Conservation (phyloP, 805 yeast genomes). For the Saturnispora dispora region DNA sequence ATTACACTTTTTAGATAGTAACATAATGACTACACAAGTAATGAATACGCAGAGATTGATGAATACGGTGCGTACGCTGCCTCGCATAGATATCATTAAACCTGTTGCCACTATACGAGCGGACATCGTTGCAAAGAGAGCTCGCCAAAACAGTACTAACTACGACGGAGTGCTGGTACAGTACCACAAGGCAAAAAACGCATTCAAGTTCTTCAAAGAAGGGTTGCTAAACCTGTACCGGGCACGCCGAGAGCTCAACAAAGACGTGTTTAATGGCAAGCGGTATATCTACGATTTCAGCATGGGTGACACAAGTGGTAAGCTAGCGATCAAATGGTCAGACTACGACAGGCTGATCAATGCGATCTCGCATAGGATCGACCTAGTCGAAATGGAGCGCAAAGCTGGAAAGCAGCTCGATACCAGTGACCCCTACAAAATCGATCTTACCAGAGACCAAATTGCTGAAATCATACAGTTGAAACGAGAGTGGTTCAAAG, state of each 20-base stretch:
- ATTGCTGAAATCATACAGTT: constrained; percentile 45
- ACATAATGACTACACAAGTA: constrained; percentile 2
- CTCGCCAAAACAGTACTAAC: neutral
- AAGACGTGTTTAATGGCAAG: constrained; percentile 20
- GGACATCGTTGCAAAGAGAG: constrained; percentile 8
- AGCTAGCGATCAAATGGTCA: constrained; percentile 11
- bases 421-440: constrained; percentile 7
- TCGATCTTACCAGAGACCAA: constrained; percentile 31
- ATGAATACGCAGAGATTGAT: constrained; percentile 4
- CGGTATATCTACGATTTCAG: constrained; percentile 24
- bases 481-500: constrained; percentile 37
- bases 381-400: constrained; percentile 18
- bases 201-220: constrained; percentile 42
- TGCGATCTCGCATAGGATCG: constrained; percentile 21
- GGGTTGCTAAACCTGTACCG: constrained; percentile 52
- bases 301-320: constrained; percentile 18
- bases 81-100: constrained; percentile 18
- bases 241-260: constrained; percentile 28
- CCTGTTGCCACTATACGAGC: constrained; percentile 4
- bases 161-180: constrained; percentile 8
- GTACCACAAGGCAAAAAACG: constrained; percentile 18
- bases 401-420: constrained; percentile 8
- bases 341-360: constrained; percentile 16
- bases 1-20: neutral
- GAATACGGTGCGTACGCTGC: constrained; percentile 12